Base-by-base conservation (phyloP, 495 filamentous ascomycete species). In the Xylaria telfairii region DNA sequence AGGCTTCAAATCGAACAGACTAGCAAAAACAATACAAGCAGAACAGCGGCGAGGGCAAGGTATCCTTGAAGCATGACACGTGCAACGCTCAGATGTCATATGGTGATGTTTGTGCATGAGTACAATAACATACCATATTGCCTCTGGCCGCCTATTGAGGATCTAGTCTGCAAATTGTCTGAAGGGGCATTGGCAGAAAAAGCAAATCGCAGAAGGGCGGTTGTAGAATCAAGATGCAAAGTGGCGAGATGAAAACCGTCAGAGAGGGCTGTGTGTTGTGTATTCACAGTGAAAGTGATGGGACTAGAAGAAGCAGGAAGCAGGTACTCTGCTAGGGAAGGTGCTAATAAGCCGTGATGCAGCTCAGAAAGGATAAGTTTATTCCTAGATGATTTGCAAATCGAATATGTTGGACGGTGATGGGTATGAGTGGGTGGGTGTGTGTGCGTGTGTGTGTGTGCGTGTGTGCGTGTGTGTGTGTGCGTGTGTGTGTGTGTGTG, bases 181-280 rank as follows among this genome's bases (percentile, higher is more conserved):
- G 67, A 61, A 75, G 75, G 32, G 73, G 72, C 10, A 57, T 39
- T 12, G 73, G 71, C 4, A 74, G 63, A 39, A 73, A 34, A 15
- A 12, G 51, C 13, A 37, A 12, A 34, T 49, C 61, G 19, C 69
- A 26, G 65, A 49, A 37, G 28, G 12, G 42, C 10, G 44, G 19
- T 21, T 32, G 44, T 39, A 28, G 26, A 51, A 51, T 49, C 17
- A 34, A 30, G 1, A 19, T 26, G 41, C 8, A 7, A 46, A 42
- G 17, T 37, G 37, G 30, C 12, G 13, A 37, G 26, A 3, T 65
- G 30, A 17, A 39, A 60, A 39, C 17, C 6, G 28, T 47, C 7
- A 17, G 41, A 51, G 63, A 53, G 28, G 46, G 30, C 12, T 26
- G n/a, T 42, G 21, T 62, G 59, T 41, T 61, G n/a, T 12, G 51